These are phyloP conservation scores for Mucuna pruriens DNA, from an alignment of 306 rosid genomes.

Conservation along the genomic window DNA sequence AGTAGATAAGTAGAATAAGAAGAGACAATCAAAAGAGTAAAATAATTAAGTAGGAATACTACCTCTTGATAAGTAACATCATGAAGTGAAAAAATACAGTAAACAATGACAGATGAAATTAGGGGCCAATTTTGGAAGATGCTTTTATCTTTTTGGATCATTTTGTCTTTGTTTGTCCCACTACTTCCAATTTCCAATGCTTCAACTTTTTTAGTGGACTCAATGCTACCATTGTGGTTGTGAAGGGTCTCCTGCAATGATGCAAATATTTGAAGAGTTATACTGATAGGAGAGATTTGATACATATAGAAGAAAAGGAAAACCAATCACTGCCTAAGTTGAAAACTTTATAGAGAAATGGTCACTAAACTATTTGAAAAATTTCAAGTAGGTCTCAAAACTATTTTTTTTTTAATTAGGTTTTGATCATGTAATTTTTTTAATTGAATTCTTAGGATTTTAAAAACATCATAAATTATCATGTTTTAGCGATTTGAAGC, in stretches of 20 bases:
- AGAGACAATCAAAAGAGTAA: not conserved
- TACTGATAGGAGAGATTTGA: too few species aligned
- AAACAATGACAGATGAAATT: conserved; percentile 76
- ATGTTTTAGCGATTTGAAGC: too few species aligned
- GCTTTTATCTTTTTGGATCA: conserved; percentile 41
- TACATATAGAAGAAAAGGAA: too few species aligned
- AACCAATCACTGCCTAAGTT: too few species aligned
- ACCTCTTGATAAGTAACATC: conserved; percentile 89
- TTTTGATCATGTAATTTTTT: too few species aligned
- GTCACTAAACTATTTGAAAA: too few species aligned
- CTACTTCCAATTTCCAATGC: conserved; percentile 53
- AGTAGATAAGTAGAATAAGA: not conserved
- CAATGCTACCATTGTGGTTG: conserved; percentile 42
- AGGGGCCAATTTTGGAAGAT: conserved; percentile 82
- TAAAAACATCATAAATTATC: too few species aligned
- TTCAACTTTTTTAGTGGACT: conserved; percentile 38
- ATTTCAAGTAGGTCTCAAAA: too few species aligned
- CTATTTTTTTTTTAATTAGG: too few species aligned
- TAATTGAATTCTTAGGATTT: too few species aligned
- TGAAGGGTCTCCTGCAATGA: conserved; percentile 80
- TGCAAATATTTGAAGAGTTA: conserved; percentile 19
- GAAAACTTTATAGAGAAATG: too few species aligned
- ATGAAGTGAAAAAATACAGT: conserved; percentile 76
- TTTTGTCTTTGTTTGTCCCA: conserved; percentile 30
- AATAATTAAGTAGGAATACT: conserved; percentile 10